These are phyloP conservation scores for Diaporthe nobilis DNA, from an alignment of 2,329 filamentous ascomycete species.

Conservation along the genomic window DNA sequence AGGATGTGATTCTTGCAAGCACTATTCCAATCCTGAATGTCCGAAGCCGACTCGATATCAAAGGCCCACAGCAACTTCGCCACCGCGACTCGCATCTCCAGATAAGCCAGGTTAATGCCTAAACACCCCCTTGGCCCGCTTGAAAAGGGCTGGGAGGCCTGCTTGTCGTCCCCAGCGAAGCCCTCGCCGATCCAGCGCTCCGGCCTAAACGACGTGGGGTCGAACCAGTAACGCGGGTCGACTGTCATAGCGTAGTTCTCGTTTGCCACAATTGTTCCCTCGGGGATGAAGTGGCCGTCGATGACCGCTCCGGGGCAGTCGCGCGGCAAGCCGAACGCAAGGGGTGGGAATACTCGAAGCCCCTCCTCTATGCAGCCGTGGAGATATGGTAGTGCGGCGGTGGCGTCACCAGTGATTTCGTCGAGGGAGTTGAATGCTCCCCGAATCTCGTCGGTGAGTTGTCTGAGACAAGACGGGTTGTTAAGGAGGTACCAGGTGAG, in stretches of 20 bases:
- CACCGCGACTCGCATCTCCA: constrained; percentile 45
- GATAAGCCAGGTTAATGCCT: constrained; percentile 43
- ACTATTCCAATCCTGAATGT: constrained; percentile 38
- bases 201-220: constrained; percentile 60
- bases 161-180: constrained; percentile 33
- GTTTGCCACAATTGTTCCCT: constrained; percentile 56
- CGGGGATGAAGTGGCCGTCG: constrained; percentile 50
- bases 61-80: constrained; percentile 46
- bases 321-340: constrained; percentile 48
- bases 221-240: constrained; percentile 59
- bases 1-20: constrained; percentile 48
- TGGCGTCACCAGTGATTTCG: constrained; percentile 53
- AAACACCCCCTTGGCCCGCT: constrained; percentile 34
- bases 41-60: constrained; percentile 45
- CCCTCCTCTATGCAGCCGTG: constrained; percentile 53
- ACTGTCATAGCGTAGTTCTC: constrained; percentile 61
- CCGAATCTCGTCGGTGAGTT: constrained; percentile 56
- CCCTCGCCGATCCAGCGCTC: constrained; percentile 62
- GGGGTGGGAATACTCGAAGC: constrained; percentile 53
- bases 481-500: constrained; percentile 48
- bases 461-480: constrained; percentile 50
- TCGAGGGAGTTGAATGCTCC: constrained; percentile 50
- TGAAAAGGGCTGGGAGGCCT: constrained; percentile 40
- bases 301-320: constrained; percentile 52
- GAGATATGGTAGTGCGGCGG: constrained; percentile 53